Evolutionary conservation across 352 stramenopile species (phyloP), one percentile per base, ranked within the genome.

Genomic region (Globisporangium nagaii): DNA sequence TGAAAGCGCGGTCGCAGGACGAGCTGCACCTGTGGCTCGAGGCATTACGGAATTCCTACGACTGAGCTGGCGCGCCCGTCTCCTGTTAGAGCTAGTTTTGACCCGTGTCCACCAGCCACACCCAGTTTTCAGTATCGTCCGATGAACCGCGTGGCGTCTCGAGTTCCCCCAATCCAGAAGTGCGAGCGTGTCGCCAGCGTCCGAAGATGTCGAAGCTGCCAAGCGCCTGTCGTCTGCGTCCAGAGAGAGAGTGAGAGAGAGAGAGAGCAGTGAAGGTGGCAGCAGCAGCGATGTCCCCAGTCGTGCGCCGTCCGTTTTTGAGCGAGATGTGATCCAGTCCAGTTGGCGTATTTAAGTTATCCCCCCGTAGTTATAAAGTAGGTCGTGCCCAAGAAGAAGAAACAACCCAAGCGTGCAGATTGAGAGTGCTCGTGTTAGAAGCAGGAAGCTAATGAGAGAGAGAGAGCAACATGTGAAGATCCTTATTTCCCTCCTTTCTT

Each of bases 1-100:
- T 82, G 30, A 86, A 81, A 49, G 78, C 78, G 55, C 64, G 67
- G 25, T 87, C 75, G 28, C 71, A 86, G 27, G 75, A 89, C 34
- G 82, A 93, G 55, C 82, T 88, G 70, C 77, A 88, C 48, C 45
- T 88, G 56, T 90, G 80, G 80, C 73, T 88, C 36, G 78, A 90
- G 48, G 71, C 73, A 19, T 60, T 90, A 27, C 68, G 58, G 53
- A 67, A 68, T 57, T 68, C 73, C 11, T 80, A 72, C 40, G 71
- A 84, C 19, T 90, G 71, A 74, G 27, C 13, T 1, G 8, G 10
- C 41, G 11, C 31, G 32, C 34, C n/a, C 31, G 17, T 19, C 22
- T 9, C 50, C 50, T 32, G 50, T 57, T 57, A 57, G 50, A 57
- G 37, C 37, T 57, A 57, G 50, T 57, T 57, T 57, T 57, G 50